Base-by-base conservation (phyloP, 2,329 filamentous ascomycete genomes). In the Cladophialophora chaetospira region DNA sequence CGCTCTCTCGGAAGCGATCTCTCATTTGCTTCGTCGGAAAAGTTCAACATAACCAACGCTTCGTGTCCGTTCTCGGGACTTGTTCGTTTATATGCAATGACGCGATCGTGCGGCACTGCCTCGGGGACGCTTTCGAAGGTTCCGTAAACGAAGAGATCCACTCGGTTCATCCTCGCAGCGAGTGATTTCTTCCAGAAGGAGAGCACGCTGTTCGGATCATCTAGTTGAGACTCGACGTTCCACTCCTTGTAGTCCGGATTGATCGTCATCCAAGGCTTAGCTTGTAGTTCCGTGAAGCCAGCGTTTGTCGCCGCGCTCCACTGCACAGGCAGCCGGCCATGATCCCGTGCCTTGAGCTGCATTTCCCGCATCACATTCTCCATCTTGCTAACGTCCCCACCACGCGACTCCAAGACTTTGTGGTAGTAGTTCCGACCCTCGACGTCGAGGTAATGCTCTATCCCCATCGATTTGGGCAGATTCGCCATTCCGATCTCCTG, bases 281-380 rank as follows among this genome's bases (percentile, higher is more conserved):
- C 70, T 6, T 72, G 72, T 1, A 71, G 71, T 2, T 73, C 73
- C 0, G 85, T 85, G 73, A 91, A 91, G 4, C 88, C 88, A 0
- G 76, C 86, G 56, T 89, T 79, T 0, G 71, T 74, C 15, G 40
- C 23, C n/a, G 70, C 66, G 58, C 83, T 77, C 87, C 88, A 91
- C 67, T 88, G 86, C 71, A 91, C 84, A 0, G 87, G 87, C 0
- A 85, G 84, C 43, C 88, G 79, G 3, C 82, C 83, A 69, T 91
- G 88, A 70, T 91, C 88, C 28, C 88, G 70, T 3, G 54, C 55
- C 81, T 82, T 66, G 85, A 83, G 56, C 78, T 74, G 55, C 82
- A 79, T 63, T n/a, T 81, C 75, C 55, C 74, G 60, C 70, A 69
- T 72, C 45, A 64, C 77, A 17, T 70, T 67, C 6, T 70, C 66